A percentile compares a stretch with the other conserved stretches of the same genome.
These are phyloP conservation scores for Blepharisma japonicum DNA, from an alignment of 73 alveolate species.

Conservation along the genomic window DNA sequence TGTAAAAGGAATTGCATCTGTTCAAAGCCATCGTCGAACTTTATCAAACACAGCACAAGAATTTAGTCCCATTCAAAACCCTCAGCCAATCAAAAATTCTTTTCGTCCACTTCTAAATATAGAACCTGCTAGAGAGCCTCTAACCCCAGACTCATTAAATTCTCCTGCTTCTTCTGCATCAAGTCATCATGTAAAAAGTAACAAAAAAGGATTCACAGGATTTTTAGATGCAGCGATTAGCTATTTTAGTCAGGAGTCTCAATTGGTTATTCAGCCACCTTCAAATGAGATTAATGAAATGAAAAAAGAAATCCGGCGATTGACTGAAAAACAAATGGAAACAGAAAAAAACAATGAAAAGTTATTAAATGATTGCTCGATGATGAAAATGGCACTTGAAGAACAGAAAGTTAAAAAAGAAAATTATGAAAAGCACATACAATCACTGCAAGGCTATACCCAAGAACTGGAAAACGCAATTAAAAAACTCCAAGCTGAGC, in stretches of 20 bases:
- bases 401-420: neutral
- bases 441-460: neutral
- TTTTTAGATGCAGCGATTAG: neutral
- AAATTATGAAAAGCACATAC: neutral
- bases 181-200: neutral
- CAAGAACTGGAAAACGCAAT: neutral
- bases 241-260: neutral
- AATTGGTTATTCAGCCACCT: neutral
- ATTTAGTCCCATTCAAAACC: neutral
- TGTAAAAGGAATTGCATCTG: neutral
- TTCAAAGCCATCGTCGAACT: neutral
- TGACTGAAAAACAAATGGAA: neutral
- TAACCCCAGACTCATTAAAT: neutral
- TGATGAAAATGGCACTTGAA: neutral
- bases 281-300: neutral
- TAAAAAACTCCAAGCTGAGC: constrained; percentile 7
- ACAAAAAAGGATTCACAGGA: neutral
- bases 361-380: neutral
- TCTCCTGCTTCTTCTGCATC: neutral
- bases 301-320: neutral
- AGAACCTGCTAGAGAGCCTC: neutral
- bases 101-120: neutral
- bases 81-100: no score
- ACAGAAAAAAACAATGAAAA: neutral
- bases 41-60: constrained; percentile 1